A percentile compares a stretch with the other conserved stretches of the same genome.
Evolutionary conservation across 1,284 basidiomycete genomes (phyloP).

Genomic region (Ganoderma multipileum): DNA sequence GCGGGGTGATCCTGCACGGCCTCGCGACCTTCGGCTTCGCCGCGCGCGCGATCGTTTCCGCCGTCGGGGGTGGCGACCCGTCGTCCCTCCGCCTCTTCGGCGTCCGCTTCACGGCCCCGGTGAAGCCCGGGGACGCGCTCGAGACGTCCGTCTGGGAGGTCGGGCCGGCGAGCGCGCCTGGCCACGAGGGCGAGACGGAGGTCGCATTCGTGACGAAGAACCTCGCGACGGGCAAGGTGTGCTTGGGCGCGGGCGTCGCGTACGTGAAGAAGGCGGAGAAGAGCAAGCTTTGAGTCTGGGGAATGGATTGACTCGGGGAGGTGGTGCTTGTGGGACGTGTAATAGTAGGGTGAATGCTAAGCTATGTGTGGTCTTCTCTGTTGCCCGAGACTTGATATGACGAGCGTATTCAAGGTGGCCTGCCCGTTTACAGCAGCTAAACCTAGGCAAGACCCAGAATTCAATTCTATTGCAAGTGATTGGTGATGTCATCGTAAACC

Average conservation of each 20-base stretch:
- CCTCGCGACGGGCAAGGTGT: slow-evolving; percentile 71
- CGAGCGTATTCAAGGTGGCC: background rate
- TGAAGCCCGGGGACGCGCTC: slow-evolving; percentile 79
- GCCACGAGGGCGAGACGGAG: slow-evolving; percentile 50
- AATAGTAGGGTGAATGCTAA: background rate
- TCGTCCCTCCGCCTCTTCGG: slow-evolving; percentile 60
- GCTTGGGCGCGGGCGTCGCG: slow-evolving; percentile 64
- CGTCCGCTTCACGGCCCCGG: slow-evolving; percentile 80
- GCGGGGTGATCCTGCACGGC: slow-evolving; percentile 76
- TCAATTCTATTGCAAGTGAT: no score
- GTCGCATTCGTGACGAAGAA: slow-evolving; percentile 78
- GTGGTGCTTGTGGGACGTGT: background rate
- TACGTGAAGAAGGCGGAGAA: slow-evolving; percentile 60
- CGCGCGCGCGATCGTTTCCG: slow-evolving; percentile 73
- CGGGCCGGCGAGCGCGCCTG: slow-evolving; percentile 44
- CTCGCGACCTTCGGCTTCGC: slow-evolving; percentile 80
- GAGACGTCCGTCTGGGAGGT: slow-evolving; percentile 84
- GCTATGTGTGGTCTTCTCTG: background rate
- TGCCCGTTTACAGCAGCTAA: no score
- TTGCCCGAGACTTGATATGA: background rate
- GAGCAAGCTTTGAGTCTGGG: slow-evolving; percentile 44
- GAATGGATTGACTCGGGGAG: background rate
- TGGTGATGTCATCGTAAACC: no score
- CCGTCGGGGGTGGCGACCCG: slow-evolving; percentile 65
- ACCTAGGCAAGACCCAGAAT: no score